These are phyloP conservation scores for Starmerella gropengiesseri DNA, from an alignment of 805 yeast species.

Conservation along the genomic window DNA sequence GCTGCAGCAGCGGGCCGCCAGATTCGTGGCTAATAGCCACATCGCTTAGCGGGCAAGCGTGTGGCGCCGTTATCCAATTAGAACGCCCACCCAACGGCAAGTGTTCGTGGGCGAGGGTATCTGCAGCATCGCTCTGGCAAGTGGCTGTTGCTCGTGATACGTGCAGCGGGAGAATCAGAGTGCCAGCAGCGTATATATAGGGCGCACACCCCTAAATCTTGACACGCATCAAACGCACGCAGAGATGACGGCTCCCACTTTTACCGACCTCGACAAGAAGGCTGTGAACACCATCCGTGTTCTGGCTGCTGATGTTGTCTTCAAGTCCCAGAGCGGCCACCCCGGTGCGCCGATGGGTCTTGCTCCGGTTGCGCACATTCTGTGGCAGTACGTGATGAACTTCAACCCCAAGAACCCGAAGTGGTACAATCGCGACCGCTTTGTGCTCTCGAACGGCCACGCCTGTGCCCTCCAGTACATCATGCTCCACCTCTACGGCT, in stretches of 20 bases:
- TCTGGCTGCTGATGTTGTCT: slow-evolving; percentile 76
- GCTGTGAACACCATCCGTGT: slow-evolving; percentile 83
- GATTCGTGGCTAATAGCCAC: too few relatives aligned
- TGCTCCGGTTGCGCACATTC: slow-evolving; percentile 88
- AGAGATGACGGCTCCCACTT: slow-evolving; percentile 25
- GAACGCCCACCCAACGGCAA: background rate
- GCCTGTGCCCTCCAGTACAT: slow-evolving; percentile 85
- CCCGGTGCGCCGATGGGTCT: slow-evolving; percentile 99
- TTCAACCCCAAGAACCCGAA: slow-evolving; percentile 84
- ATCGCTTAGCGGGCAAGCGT: background rate
- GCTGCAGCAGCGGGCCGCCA: too few relatives aligned
- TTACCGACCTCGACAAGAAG: slow-evolving; percentile 52
- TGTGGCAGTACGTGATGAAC: slow-evolving; percentile 63
- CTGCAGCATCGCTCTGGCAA: background rate
- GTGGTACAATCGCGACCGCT: slow-evolving; percentile 93
- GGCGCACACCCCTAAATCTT: background rate
- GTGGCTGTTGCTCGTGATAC: slow-evolving; percentile 8
- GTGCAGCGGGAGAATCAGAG: too few relatives aligned
- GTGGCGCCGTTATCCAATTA: slow-evolving; percentile 6
- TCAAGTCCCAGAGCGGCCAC: slow-evolving; percentile 89
- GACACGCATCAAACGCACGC: background rate
- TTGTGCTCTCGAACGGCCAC: slow-evolving; percentile 91
- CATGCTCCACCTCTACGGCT: slow-evolving; percentile 76
- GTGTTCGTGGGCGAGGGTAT: slow-evolving; percentile 3
- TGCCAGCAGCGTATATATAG: slow-evolving; percentile 2